Evolutionary conservation across 441 rosid species (phyloP), one percentile per base, ranked within the genome.

Genomic region (Gossypium schwendimanii): DNA sequence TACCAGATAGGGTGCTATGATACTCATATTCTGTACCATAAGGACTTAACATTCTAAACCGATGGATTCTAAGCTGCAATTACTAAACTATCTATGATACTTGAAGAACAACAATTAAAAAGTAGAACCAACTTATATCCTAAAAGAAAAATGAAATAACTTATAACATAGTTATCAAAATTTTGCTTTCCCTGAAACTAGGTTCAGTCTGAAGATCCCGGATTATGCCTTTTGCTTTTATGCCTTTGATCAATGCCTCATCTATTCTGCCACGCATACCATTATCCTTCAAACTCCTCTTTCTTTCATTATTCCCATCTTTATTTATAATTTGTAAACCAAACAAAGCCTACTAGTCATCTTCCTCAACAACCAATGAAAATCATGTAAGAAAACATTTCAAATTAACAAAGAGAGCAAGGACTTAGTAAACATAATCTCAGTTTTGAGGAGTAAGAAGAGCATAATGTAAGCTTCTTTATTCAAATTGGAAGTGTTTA

Each of bases 231-330:
- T 26, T 24, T 26, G n/a, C 28, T 2, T n/a, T 6, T 2, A 14
- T 14, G 44, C 20, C 20, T 60, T 60, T 28, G 20, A 60, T 60
- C 4, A 15, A 2, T 4, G 28, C 63, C 39, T 59, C 39, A 33
- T 59, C 31, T 53, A 5, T 21, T 23, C 36, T 58, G 62, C 33
- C 36, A 58, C 17, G 36, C 62, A 58, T 59, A 8, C 10, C 65
- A 15, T 61, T 61, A 61, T 33, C 65, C 45, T 15, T 61, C 65
- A 61, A 61, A 61, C 44, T 33, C 24, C 65, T 61, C 23, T 61
- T 31, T 61, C 44, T 60, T 6, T 60, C 36, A 60, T 60, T 28
- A 12, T 57, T 59, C 41, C 5, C 39, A 5, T 26, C 39, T 26
- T 5, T 26, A 18, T n/a, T 31, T 28, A 60, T n/a, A 60, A n/a